Evolutionary conservation across 23 red algal genomes (phyloP), one percentile per base, ranked within the genome.

Genomic region (Gracilaria gracilis): DNA sequence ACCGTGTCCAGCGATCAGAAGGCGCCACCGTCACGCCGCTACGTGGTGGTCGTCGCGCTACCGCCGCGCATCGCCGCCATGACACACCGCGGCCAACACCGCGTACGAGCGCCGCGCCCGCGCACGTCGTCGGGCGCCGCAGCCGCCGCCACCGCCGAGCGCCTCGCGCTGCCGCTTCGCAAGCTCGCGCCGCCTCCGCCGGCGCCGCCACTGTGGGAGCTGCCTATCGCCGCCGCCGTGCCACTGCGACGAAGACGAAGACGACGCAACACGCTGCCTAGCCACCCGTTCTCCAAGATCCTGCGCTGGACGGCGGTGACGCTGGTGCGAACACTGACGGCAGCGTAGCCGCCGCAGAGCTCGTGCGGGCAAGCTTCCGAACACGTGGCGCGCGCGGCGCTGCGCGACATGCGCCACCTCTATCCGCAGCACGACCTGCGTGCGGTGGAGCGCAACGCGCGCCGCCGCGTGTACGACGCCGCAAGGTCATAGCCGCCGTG

Each of bases 391-490:
- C 25, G 14, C 64, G 84, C 84, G 35, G 84, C 84, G 32, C 42
- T 58, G 47, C 33, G 48, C 53, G 84, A 76, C 42, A 47, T 80
- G 32, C 49, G 69, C 58, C 29, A 21, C 51, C 78, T 35, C 76
- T 29, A 69, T 44, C 78, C 78, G 21, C 62, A 69, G 15, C 27
- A 67, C 37, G 81, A 86, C 80, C 67, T 81, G n/a, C 20, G 50
- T 50, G 79, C 87, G 14, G 88, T 87, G 9, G 86, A 91, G 29
- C 62, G 93, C 57, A 98, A 98, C 87, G 78, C 93, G 8, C 97
- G 97, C 53, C 94, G 97, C 44, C 82, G 97, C n/a, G 93, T 98
- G 27, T 96, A 98, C 55, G 97, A 98, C 84, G 97, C 97, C 32
- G 53, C 50, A 98, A 98, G 81, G 97, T 98, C 31, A 88, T 98